Evolutionary conservation across 208 protist genomes (phyloP).

Genomic region (Vickermania spadyakhi): DNA sequence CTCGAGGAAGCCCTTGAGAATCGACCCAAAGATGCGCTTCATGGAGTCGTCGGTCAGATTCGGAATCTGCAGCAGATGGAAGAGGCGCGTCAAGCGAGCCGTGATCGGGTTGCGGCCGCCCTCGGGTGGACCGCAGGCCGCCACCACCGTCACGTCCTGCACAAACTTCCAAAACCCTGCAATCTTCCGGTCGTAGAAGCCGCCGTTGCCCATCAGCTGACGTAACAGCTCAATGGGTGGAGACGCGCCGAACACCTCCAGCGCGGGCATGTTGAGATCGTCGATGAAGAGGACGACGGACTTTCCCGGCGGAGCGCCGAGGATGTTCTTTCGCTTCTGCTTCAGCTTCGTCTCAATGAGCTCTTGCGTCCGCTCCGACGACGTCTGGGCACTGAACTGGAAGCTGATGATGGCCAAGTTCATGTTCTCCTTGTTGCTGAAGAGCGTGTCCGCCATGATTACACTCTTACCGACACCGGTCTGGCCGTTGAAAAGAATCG

Average conservation of each 20-base stretch:
- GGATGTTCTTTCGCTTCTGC: constrained; percentile 93
- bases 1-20: constrained; percentile 89
- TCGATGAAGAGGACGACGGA: constrained; percentile 95
- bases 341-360: constrained; percentile 96
- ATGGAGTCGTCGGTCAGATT: constrained; percentile 92
- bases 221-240: constrained; percentile 97
- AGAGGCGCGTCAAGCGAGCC: constrained; percentile 89
- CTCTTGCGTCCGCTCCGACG: constrained; percentile 93
- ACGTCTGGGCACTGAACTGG: constrained; percentile 95
- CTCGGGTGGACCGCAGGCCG: constrained; percentile 93
- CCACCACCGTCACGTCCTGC: constrained; percentile 92
- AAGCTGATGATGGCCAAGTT: constrained; percentile 80
- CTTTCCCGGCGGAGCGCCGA: constrained; percentile 91
- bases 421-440: constrained; percentile 57
- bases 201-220: constrained; percentile 94
- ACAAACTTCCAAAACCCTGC: constrained; percentile 94
- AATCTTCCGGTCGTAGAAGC: constrained; percentile 95
- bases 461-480: constrained; percentile 95
- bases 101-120: constrained; percentile 94
- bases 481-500: constrained; percentile 93
- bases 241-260: constrained; percentile 95
- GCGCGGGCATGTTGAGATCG: constrained; percentile 97
- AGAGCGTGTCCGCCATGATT: constrained; percentile 86
- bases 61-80: constrained; percentile 92
- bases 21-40: constrained; percentile 91